These are phyloP conservation scores for Bipolaris victoriae DNA, from an alignment of 2,329 filamentous ascomycete species.

Conservation along the genomic window DNA sequence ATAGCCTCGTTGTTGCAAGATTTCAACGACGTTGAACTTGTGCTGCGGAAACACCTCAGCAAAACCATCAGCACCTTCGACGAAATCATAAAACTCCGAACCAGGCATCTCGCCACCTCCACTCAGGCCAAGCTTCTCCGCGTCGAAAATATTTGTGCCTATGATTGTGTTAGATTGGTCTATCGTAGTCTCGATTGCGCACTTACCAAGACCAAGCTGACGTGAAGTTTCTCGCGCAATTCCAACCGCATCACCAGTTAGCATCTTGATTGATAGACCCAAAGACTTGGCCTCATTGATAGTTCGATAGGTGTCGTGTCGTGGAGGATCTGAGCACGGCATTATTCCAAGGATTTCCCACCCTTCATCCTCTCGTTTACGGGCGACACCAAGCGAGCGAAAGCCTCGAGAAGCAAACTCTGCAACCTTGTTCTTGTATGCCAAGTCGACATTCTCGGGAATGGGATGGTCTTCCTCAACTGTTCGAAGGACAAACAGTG, in stretches of 20 bases:
- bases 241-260: constrained; percentile 92
- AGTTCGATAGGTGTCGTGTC: constrained; percentile 87
- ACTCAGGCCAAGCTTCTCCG: constrained; percentile 87
- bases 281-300: constrained; percentile 88
- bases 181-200: background rate
- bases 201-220: constrained; percentile 75
- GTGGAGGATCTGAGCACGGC: constrained; percentile 90
- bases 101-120: constrained; percentile 92
- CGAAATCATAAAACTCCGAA: constrained; percentile 93
- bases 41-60: constrained; percentile 94
- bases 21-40: constrained; percentile 94
- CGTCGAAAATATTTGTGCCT: constrained; percentile 89
- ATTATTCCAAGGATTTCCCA: constrained; percentile 96
- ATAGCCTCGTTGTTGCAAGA: constrained; percentile 90
- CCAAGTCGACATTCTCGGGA: constrained; percentile 75
- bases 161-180: background rate
- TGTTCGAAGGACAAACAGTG: constrained; percentile 84
- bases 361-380: constrained; percentile 78
- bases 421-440: constrained; percentile 90
- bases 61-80: constrained; percentile 93
- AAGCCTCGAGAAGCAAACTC: constrained; percentile 94
- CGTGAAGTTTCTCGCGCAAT: constrained; percentile 91
- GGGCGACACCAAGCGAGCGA: constrained; percentile 90
- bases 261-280: constrained; percentile 92
- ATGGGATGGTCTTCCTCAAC: constrained; percentile 85